phyloP scores from a whole-genome alignment of 2,329 filamentous ascomycete genomes.

The Leptodontidium sp. region DNA sequence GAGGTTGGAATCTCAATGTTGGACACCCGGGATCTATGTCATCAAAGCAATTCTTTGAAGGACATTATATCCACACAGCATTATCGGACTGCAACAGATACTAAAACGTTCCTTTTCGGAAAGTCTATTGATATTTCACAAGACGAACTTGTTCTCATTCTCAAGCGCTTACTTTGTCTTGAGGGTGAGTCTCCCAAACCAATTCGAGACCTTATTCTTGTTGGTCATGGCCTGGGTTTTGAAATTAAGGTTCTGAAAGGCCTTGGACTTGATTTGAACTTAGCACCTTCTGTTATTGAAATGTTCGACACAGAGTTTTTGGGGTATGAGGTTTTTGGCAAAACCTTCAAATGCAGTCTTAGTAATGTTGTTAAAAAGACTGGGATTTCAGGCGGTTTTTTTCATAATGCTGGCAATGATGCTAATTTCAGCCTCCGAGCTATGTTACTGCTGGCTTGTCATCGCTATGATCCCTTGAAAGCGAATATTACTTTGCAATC shows the following conservation, averaged over 20 bases:
- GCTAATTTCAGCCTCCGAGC: slow-evolving; percentile 16
- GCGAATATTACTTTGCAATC: neutral
- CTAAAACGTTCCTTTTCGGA: slow-evolving; percentile 27
- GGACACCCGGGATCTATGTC: slow-evolving; percentile 23
- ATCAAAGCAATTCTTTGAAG: slow-evolving; percentile 8
- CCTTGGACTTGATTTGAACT: slow-evolving; percentile 11
- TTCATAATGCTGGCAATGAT: slow-evolving; percentile 17
- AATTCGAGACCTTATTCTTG: neutral
- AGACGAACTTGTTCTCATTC: slow-evolving; percentile 14
- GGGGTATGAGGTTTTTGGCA: slow-evolving; percentile 14
- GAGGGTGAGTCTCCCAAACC: neutral
- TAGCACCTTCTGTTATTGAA: slow-evolving; percentile 16
- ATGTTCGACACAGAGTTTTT: slow-evolving; percentile 14
- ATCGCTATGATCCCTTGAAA: slow-evolving; percentile 5
- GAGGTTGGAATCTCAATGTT: slow-evolving; percentile 31
- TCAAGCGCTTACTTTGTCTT: neutral
- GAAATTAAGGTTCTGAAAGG: slow-evolving; percentile 9
- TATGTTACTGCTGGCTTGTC: slow-evolving; percentile 12
- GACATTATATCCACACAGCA: slow-evolving; percentile 27
- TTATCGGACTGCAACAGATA: slow-evolving; percentile 28
- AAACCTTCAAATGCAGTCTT: slow-evolving; percentile 6
- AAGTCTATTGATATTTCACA: slow-evolving; percentile 19
- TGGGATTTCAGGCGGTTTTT: slow-evolving; percentile 10
- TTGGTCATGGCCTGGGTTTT: slow-evolving; percentile 3
- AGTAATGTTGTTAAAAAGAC: neutral